Evolutionary conservation across 306 rosid species (phyloP), one percentile per base, ranked within the genome.

Genomic region (Acacia melanoxylon): DNA sequence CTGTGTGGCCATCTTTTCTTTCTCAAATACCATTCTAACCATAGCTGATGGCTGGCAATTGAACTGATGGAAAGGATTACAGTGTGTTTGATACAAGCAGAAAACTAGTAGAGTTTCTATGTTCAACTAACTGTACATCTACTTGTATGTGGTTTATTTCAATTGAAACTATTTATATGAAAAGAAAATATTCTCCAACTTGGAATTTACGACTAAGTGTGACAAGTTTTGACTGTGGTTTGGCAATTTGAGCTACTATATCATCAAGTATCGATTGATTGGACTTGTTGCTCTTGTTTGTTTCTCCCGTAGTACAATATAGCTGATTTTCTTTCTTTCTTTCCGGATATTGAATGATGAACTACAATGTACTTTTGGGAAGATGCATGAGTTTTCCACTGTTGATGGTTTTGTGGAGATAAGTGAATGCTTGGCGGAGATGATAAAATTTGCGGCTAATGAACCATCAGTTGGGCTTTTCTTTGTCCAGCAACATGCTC

Each of bases 381-480:
- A 88, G 93, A 93, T 95, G 99, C 90, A 83, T 90, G 93, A 86
- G 66, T 93, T 93, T 92, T 92, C 96, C 85, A 85, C 89, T 66
- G 89, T 83, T 76, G 98, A 95, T 83, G 98, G 98, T 63, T 92
- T 93, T 78, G 87, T 89, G 91, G 99, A 91, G 91, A 89, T 95
- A 86, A 90, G 86, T 68, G 93, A 91, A 62, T 82, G 90, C 86
- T 51, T 87, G 83, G 95, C 87, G 31, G 99, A 91, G 88, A 95
- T 93, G 98, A 95, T 92, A 79, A 93, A 87, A 79, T 88, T 88
- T 29, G 78, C 89, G 35, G 98, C 99, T 35, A 93, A 95, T 67
- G 98, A 95, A 88, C 98, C 98, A 9, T 95, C 98, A 22, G 88
- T 89, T 31, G 99, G 99, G 81, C 94, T 93, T 81, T 92, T 78